Conservation (phyloP, 768 basidiomycete species). For the Pisolithus microcarpus region DNA sequence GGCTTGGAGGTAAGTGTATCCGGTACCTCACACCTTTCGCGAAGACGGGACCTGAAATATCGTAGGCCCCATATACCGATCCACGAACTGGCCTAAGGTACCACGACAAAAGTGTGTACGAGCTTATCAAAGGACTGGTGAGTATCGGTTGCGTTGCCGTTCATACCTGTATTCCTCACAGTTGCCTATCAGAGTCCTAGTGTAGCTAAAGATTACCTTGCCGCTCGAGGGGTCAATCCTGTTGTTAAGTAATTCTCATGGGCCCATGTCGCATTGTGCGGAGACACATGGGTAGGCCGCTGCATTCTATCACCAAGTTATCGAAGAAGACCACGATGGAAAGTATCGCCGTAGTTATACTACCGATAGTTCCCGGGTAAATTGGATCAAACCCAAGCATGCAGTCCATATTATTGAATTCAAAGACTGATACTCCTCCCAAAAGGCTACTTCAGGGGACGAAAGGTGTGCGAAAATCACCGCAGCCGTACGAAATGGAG, state of each 20-base stretch:
- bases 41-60: background rate
- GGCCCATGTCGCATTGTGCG: too few species aligned
- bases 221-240: constrained; percentile 46
- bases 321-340: too few species aligned
- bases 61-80: constrained; percentile 75
- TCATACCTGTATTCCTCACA: background rate
- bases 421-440: too few species aligned
- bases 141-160: constrained; percentile 7
- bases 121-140: constrained; percentile 70
- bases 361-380: too few species aligned
- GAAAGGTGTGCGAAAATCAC: too few species aligned
- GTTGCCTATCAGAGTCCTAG: constrained; percentile 45
- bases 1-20: constrained; percentile 56
- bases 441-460: too few species aligned
- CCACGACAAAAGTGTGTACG: constrained; percentile 84
- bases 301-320: too few species aligned
- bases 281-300: too few species aligned
- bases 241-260: constrained; percentile 32
- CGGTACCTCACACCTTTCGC: background rate
- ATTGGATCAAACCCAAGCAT: too few species aligned
- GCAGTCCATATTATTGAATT: too few species aligned
- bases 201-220: constrained; percentile 69
- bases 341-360: too few species aligned
- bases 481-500: too few species aligned
- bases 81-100: constrained; percentile 74